Percentiles rank a stretch among this genome's conserved stretches.
These are phyloP conservation scores for Suhomyces chickasaworum DNA, from an alignment of 1,139 yeast genomes.

Conservation along the genomic window DNA sequence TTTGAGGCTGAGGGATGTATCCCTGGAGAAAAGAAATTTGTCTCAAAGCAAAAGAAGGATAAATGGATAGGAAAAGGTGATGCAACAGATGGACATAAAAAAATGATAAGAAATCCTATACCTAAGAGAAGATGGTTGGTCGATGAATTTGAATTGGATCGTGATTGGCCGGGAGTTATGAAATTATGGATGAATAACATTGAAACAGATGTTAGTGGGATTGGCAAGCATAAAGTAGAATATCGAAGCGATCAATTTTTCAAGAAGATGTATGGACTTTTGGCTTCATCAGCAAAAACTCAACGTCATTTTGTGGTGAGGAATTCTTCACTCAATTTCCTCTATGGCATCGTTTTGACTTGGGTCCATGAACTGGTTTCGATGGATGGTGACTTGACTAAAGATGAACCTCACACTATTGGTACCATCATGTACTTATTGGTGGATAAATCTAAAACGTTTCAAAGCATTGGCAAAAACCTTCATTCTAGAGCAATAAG, in stretches of 20 bases:
- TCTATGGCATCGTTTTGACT: slow-evolving; percentile 61
- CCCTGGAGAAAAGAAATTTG: slow-evolving; percentile 54
- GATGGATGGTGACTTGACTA: slow-evolving; percentile 21
- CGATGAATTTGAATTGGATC: slow-evolving; percentile 53
- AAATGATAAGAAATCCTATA: slow-evolving; percentile 19
- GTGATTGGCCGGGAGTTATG: slow-evolving; percentile 55
- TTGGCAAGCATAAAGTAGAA: slow-evolving; percentile 20
- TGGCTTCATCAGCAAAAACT: slow-evolving; percentile 27
- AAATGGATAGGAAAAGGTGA: slow-evolving; percentile 5
- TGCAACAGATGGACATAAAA: slow-evolving; percentile 1
- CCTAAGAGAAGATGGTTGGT: slow-evolving; percentile 60
- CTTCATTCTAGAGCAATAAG: slow-evolving; percentile 58
- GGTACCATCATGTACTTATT: slow-evolving; percentile 54
- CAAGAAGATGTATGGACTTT: slow-evolving; percentile 34
- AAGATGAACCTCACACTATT: slow-evolving; percentile 19
- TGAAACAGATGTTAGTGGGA: slow-evolving; percentile 17
- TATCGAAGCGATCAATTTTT: slow-evolving; percentile 34
- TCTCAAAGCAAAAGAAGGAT: slow-evolving; percentile 28
- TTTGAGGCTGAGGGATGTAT: slow-evolving; percentile 55
- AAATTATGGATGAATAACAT: slow-evolving; percentile 42
- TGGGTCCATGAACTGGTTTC: slow-evolving; percentile 46
- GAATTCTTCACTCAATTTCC: slow-evolving; percentile 56
- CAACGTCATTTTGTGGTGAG: slow-evolving; percentile 62
- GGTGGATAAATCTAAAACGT: slow-evolving; percentile 59
- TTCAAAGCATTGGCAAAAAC: slow-evolving; percentile 61